A percentile compares a stretch with the other conserved stretches of the same genome.
These are phyloP conservation scores for Aspergillus wentii DNA, from an alignment of 495 filamentous ascomycete species.

Conservation along the genomic window DNA sequence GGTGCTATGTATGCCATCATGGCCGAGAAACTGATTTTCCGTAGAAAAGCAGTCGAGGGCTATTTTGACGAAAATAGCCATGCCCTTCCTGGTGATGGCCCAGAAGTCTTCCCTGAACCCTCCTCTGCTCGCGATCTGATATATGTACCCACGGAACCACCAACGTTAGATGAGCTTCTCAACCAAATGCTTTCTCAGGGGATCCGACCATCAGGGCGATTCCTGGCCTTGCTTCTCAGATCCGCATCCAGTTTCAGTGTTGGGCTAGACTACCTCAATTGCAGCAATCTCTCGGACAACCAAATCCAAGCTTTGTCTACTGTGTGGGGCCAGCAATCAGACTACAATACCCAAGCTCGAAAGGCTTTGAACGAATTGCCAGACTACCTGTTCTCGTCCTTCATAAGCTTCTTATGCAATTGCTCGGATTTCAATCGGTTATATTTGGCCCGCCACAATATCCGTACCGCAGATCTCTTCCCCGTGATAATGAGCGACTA, in stretches of 20 bases:
- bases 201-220: constrained; percentile 34
- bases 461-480: constrained; percentile 26
- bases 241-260: constrained; percentile 31
- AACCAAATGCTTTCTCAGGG: constrained; percentile 47
- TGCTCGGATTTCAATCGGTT: constrained; percentile 12
- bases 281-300: constrained; percentile 25
- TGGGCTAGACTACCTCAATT: constrained; percentile 38
- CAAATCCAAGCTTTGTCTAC: constrained; percentile 31
- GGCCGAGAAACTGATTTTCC: constrained; percentile 53
- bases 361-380: constrained; percentile 27
- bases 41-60: constrained; percentile 22
- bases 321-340: constrained; percentile 12
- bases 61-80: constrained; percentile 16
- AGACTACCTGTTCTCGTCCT: constrained; percentile 40
- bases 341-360: constrained; percentile 11
- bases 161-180: constrained; percentile 48
- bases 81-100: constrained; percentile 55
- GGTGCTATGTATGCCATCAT: constrained; percentile 52
- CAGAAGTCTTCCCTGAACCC: constrained; percentile 52
- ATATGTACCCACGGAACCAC: constrained; percentile 52
- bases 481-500: constrained; percentile 19
- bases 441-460: constrained; percentile 10
- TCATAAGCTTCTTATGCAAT: constrained; percentile 43
- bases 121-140: constrained; percentile 52
- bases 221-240: constrained; percentile 45